A percentile compares a stretch with the other conserved stretches of the same genome.
Evolutionary conservation across 345 rosid genomes (phyloP).

Genomic region (Turritis glabra): DNA sequence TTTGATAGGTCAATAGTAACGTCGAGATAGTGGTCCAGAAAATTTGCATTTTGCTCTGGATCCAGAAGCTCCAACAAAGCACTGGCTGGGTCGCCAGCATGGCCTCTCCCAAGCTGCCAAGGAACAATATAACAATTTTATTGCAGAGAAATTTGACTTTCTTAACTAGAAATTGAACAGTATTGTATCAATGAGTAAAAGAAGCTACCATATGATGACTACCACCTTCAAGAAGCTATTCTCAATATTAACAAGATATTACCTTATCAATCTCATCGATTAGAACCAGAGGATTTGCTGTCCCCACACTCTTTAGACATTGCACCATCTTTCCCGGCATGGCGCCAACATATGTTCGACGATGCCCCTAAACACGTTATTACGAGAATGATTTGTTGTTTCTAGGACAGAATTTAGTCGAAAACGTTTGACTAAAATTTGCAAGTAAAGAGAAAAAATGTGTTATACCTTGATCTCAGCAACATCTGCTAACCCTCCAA

Average conservation of each 20-base stretch:
- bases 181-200: background rate
- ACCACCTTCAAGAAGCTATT: slow-evolving; percentile 12
- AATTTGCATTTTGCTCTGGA: slow-evolving; percentile 99
- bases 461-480: slow-evolving; percentile 94
- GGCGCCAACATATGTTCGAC: slow-evolving; percentile 97
- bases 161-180: background rate
- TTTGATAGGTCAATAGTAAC: slow-evolving; percentile 94
- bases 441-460: background rate
- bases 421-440: background rate
- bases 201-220: background rate
- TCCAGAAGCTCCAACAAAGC: slow-evolving; percentile 98
- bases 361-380: slow-evolving; percentile 78
- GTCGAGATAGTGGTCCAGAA: slow-evolving; percentile 97
- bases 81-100: slow-evolving; percentile 98
- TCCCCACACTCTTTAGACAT: slow-evolving; percentile 96
- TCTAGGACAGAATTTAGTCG: background rate
- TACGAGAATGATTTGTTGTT: slow-evolving; percentile 17
- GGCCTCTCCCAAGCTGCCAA: slow-evolving; percentile 92
- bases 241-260: slow-evolving; percentile 16
- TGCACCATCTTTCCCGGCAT: slow-evolving; percentile 99
- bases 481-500: slow-evolving; percentile 97
- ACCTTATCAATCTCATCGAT: slow-evolving; percentile 99
- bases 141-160: background rate
- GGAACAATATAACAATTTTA: slow-evolving; percentile 3
- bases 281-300: slow-evolving; percentile 97